Evolutionary conservation across 2,329 filamentous ascomycete genomes (phyloP).

Genomic region (Dothideomycetidae sp.): DNA sequence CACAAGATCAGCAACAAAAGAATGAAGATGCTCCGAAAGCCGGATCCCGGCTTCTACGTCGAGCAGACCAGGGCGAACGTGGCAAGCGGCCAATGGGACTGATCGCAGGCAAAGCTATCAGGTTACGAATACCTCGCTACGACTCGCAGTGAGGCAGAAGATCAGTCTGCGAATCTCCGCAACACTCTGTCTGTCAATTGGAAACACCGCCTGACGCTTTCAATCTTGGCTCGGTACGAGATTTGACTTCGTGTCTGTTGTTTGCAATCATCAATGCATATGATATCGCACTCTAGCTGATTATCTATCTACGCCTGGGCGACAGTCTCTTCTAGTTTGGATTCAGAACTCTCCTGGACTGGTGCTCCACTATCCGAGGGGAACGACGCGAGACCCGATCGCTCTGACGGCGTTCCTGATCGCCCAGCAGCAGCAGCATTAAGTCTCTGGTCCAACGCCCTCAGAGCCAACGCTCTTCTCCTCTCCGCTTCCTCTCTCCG

Average conservation of each 20-base stretch:
- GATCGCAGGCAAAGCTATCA: no score
- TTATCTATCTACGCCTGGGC: constrained; percentile 1
- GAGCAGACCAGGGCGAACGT: constrained; percentile 41
- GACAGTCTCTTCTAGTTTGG: neutral
- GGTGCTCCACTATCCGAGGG: neutral
- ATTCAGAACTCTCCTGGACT: neutral
- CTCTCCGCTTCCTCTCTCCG: constrained; percentile 86
- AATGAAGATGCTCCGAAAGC: constrained; percentile 56
- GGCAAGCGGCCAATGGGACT: constrained; percentile 5
- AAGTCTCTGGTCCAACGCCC: constrained; percentile 80
- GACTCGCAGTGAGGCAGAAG: no score
- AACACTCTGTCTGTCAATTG: no score
- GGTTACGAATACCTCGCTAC: no score
- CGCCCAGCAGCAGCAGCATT: constrained; percentile 53
- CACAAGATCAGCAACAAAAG: constrained; percentile 48
- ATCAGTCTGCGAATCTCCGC: no score
- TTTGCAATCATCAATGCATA: no score
- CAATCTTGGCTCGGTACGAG: no score
- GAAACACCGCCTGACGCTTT: no score
- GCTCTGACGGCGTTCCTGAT: neutral
- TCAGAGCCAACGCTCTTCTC: constrained; percentile 73
- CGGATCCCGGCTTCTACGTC: constrained; percentile 67
- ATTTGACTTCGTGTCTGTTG: no score
- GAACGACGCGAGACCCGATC: neutral
- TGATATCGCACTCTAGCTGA: no score